phyloP scores from a whole-genome alignment of 2,329 filamentous ascomycete genomes.

The Capronia americana region DNA sequence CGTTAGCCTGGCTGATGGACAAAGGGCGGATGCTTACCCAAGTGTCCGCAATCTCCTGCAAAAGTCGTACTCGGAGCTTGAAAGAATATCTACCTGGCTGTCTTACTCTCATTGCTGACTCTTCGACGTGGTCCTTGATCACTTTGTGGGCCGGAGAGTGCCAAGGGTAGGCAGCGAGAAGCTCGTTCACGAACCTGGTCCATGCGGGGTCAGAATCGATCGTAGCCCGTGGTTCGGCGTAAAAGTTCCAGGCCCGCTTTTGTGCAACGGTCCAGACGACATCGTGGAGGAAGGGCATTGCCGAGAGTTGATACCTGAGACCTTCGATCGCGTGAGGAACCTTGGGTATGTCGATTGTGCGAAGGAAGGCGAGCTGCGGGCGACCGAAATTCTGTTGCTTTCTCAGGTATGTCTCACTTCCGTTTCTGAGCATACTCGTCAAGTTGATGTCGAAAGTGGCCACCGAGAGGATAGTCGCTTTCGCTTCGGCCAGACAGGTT shows the following conservation, averaged over 20 bases:
- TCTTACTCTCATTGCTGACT: not conserved
- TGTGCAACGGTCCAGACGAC: not conserved
- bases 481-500: conserved; percentile 8
- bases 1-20: not conserved
- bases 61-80: not conserved
- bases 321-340: not conserved
- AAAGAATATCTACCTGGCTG: not conserved
- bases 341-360: not conserved
- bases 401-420: not conserved
- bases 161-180: not conserved
- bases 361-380: not conserved
- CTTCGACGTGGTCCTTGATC: not conserved
- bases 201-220: not conserved
- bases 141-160: not conserved
- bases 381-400: conserved; percentile 1
- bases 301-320: not conserved
- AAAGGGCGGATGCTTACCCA: not conserved
- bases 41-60: not conserved
- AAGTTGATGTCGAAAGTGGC: conserved; percentile 14
- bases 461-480: not conserved
- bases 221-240: not conserved
- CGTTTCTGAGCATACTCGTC: conserved; percentile 1
- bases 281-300: conserved; percentile 1
- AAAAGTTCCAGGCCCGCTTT: not conserved
- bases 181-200: not conserved